Conservation (phyloP, 768 basidiomycete genomes). For the Pulveroboletus ravenelii region DNA sequence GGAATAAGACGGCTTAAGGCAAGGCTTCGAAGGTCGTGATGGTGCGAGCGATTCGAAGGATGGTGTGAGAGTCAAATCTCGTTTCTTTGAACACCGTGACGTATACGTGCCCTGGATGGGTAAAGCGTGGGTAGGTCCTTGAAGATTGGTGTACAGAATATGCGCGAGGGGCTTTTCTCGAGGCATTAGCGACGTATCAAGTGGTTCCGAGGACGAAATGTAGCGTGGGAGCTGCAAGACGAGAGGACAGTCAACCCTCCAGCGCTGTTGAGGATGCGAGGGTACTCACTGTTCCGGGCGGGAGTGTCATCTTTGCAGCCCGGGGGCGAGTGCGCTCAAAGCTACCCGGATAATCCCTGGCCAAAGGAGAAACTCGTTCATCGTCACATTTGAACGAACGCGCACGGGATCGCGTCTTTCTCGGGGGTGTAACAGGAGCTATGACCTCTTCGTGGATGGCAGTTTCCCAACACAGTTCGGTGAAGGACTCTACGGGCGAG, state of each 20-base stretch:
- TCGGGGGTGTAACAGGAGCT: neutral
- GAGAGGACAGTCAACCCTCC: neutral
- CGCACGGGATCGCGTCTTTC: constrained; percentile 2
- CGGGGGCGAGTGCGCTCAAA: constrained; percentile 10
- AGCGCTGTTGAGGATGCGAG: neutral
- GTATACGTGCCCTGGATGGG: constrained; percentile 7
- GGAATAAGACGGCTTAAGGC: constrained; percentile 9
- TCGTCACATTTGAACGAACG: constrained; percentile 16
- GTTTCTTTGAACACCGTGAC: constrained; percentile 14
- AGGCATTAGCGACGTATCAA: constrained; percentile 5
- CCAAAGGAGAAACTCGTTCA: neutral
- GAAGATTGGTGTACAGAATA: constrained; percentile 16
- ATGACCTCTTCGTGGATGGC: constrained; percentile 30
- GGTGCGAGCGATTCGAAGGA: constrained; percentile 2
- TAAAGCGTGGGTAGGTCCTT: constrained; percentile 11
- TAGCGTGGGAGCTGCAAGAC: constrained; percentile 7
- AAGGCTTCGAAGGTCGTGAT: neutral
- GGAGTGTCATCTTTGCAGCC: constrained; percentile 18
- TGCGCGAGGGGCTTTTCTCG: constrained; percentile 10
- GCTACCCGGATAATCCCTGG: constrained; percentile 5
- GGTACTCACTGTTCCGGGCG: constrained; percentile 14
- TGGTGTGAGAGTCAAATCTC: constrained; percentile 2
- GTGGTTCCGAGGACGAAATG: constrained; percentile 6
- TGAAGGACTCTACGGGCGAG: constrained; percentile 37
- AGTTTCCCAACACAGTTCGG: constrained; percentile 37